Evolutionary conservation across 805 yeast genomes (phyloP), one percentile per base, ranked within the genome.

Genomic region (Grigorovia transvaalensis): DNA sequence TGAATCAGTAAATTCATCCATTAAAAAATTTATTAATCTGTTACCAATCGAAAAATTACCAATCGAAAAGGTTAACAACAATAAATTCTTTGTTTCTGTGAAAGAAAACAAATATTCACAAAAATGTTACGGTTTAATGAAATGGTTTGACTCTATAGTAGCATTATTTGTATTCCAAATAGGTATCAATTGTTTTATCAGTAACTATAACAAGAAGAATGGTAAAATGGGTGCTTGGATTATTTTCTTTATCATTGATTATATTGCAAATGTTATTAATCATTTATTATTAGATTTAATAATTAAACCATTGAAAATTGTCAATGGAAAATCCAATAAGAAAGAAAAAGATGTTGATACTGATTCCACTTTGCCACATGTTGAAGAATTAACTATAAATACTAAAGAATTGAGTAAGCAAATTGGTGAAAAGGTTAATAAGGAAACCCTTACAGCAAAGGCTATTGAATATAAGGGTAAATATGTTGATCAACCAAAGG

Each of bases 201-300:
- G 13, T 23, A 29, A 46, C n/a, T 46, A 42, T 41, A 18, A 46
- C 3, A 47, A 49, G n/a, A 44, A 45, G 12, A 64, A 65, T 42
- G 49, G 51, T 43, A 56, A 51, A 44, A 51, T 60, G 1, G 69
- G 69, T 2, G 23, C 62, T 9, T 66, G 70, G 70, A 45, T 64
- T 17, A 42, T 57, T 23, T 59, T 55, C 49, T 66, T 65, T 53
- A 44, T 53, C 40, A 56, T 65, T 19, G 70, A 65, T 52, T 65
- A 63, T 51, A 35, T 59, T 41, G 69, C 69, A 29, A 65, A 64
- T 49, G 55, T 62, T n/a, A 54, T 58, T n/a, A 65, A 65, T 49
- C 57, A 56, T 23, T 49, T 64, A 44, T 54, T 66, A 49, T 58
- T 56, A 40, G 63, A 60, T 48, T 57, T 65, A 13, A 53, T 66